Evolutionary conservation across 129 eudicot genomes (phyloP), one percentile per base, ranked within the genome.

Genomic region (Erigeron canadensis): DNA sequence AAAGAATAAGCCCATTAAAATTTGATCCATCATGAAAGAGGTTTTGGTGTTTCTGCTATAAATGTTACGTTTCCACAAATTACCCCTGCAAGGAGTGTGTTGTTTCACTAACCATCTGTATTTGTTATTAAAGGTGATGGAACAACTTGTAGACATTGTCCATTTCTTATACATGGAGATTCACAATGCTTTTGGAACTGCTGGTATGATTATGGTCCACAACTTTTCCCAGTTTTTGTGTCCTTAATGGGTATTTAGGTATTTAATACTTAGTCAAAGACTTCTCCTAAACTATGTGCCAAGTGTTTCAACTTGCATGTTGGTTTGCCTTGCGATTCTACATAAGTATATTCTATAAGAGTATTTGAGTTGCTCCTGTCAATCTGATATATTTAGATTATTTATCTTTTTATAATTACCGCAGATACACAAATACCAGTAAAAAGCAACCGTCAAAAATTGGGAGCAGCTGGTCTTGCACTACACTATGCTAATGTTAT

Each of bases 391-490:
- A 3, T 28, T 28, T 28, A 22, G 7, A 39, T 40, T 61, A 57
- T 54, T 8, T 67, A 47, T 17, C 50, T 80, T 38, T 19, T 70
- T 65, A 38, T 48, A 46, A 23, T 23, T 51, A 57, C 68, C 77
- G 53, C 87, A 95, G 99, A 86, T 76, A 82, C 82, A 56, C 83
- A 82, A 59, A 81, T 64, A 17, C 96, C 95, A 10, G 69, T 78
- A 12, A 88, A 83, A 71, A 82, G 79, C 80, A 80, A 77, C 67
- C 80, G 75, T 8, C 94, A 84, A 75, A 90, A 80, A 75, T 48
- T 95, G 83, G 99, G 97, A 64, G 83, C 96, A 53, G 96, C 97
- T 69, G 97, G 99, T 79, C 97, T 95, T 74, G 90, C 99, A 28
- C 81, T 95, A 53, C 99, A 95, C 77, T 95, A 95, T 84, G 99